phyloP scores from a whole-genome alignment of 78 protist genomes.

The Chrysochromulina tobinii region DNA sequence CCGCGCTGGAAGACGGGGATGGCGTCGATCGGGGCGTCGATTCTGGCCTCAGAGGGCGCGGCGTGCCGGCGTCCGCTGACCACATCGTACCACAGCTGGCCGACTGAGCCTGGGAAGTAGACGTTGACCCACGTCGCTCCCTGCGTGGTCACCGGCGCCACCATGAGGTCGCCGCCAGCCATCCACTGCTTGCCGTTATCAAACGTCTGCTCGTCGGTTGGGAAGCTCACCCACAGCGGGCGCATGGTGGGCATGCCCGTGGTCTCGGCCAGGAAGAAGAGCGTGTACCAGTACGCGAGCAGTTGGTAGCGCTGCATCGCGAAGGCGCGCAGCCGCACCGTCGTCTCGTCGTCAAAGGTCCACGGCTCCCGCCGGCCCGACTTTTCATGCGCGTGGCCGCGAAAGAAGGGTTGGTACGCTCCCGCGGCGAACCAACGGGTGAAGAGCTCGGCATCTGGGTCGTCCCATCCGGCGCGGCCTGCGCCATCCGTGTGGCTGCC shows the following conservation, averaged over 20 bases:
- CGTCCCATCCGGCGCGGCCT: slow-evolving; percentile 77
- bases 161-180: too few species aligned
- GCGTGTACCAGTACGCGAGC: slow-evolving; percentile 88
- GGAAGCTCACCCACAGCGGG: slow-evolving; percentile 75
- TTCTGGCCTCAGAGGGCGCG: slow-evolving; percentile 42
- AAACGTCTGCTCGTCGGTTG: slow-evolving; percentile 53
- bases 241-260: slow-evolving; percentile 84
- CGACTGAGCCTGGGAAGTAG: not conserved
- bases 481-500: not conserved
- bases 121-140: not conserved
- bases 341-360: slow-evolving; percentile 83
- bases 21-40: slow-evolving; percentile 72
- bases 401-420: slow-evolving; percentile 96
- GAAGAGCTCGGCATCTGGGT: slow-evolving; percentile 91
- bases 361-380: slow-evolving; percentile 95
- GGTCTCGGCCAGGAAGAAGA: slow-evolving; percentile 60
- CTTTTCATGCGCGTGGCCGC: slow-evolving; percentile 96
- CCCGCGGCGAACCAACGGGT: slow-evolving; percentile 95
- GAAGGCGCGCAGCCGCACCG: slow-evolving; percentile 54
- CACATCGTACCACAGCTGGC: not conserved
- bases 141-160: too few species aligned
- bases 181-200: too few species aligned
- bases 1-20: slow-evolving; percentile 87
- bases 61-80: slow-evolving; percentile 56
- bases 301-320: slow-evolving; percentile 81